Percentiles rank a stretch among this genome's conserved stretches.
phyloP scores from a whole-genome alignment of 192 early-diverging fungal species.

The Backusella luteola region DNA sequence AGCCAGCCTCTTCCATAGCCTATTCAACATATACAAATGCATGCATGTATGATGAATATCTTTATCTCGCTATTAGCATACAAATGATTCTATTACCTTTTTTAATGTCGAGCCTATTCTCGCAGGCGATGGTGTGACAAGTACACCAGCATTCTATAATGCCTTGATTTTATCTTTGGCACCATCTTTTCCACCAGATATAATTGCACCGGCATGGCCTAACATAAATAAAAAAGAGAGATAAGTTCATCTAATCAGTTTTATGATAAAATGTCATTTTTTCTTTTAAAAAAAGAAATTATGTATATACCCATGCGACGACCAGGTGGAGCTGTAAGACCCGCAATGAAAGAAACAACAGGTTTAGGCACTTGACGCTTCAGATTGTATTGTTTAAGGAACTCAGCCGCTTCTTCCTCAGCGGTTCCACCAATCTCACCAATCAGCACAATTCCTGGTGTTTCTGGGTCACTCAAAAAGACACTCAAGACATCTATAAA shows the following conservation, averaged over 20 bases:
- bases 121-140: slow-evolving; percentile 90
- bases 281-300: not conserved
- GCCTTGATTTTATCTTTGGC: slow-evolving; percentile 98
- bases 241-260: not conserved
- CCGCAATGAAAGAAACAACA: slow-evolving; percentile 99
- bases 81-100: slow-evolving; percentile 39
- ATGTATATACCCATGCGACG: slow-evolving; percentile 83
- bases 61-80: too few species aligned
- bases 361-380: slow-evolving; percentile 87
- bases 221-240: not conserved
- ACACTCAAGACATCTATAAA: slow-evolving; percentile 94
- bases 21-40: not conserved
- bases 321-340: slow-evolving; percentile 96
- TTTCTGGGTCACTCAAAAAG: slow-evolving; percentile 92
- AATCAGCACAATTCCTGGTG: slow-evolving; percentile 97
- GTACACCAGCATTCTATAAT: slow-evolving; percentile 86
- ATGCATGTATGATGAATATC: not conserved
- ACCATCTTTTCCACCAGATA: slow-evolving; percentile 97
- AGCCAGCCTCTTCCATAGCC: slow-evolving; percentile 56
- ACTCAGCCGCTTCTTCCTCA: slow-evolving; percentile 98
- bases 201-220: slow-evolving; percentile 96
- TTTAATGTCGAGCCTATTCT: slow-evolving; percentile 90
- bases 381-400: slow-evolving; percentile 91
- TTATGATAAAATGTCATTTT: not conserved
- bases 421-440: slow-evolving; percentile 99